phyloP scores from a whole-genome alignment of 2,329 filamentous ascomycete species.

The Diaporthe batatas region DNA sequence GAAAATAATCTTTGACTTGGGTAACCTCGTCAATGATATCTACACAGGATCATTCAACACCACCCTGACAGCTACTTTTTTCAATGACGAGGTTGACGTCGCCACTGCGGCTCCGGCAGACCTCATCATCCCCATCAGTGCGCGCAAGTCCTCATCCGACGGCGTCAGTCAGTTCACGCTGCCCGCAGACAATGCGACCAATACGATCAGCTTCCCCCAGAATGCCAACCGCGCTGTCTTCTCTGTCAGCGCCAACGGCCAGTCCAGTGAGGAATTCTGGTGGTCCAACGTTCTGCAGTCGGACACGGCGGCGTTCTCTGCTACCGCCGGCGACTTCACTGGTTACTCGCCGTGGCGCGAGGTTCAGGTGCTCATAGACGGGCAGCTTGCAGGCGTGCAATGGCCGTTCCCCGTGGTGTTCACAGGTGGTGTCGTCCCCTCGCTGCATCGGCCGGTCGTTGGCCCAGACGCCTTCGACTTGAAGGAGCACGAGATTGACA shows the following conservation, averaged over 20 bases:
- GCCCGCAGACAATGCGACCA: slow-evolving; percentile 72
- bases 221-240: slow-evolving; percentile 79
- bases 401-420: slow-evolving; percentile 90
- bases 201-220: slow-evolving; percentile 71
- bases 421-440: slow-evolving; percentile 83
- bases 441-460: slow-evolving; percentile 82
- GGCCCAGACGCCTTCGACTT: slow-evolving; percentile 85
- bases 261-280: slow-evolving; percentile 86
- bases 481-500: slow-evolving; percentile 83
- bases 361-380: slow-evolving; percentile 82
- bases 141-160: slow-evolving; percentile 62
- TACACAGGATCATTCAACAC: slow-evolving; percentile 83
- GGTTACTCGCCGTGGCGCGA: slow-evolving; percentile 83
- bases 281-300: slow-evolving; percentile 81
- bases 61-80: slow-evolving; percentile 81
- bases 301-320: slow-evolving; percentile 70
- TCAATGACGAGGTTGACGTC: slow-evolving; percentile 58
- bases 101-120: slow-evolving; percentile 66
- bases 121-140: slow-evolving; percentile 76
- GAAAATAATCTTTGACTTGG: slow-evolving; percentile 84
- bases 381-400: slow-evolving; percentile 76
- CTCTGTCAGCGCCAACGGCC: slow-evolving; percentile 82
- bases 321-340: slow-evolving; percentile 68
- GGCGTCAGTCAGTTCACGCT: slow-evolving; percentile 76
- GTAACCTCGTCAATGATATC: slow-evolving; percentile 76